phyloP scores from a whole-genome alignment of 2,329 filamentous ascomycete species.

The Verticillium dahliae region DNA sequence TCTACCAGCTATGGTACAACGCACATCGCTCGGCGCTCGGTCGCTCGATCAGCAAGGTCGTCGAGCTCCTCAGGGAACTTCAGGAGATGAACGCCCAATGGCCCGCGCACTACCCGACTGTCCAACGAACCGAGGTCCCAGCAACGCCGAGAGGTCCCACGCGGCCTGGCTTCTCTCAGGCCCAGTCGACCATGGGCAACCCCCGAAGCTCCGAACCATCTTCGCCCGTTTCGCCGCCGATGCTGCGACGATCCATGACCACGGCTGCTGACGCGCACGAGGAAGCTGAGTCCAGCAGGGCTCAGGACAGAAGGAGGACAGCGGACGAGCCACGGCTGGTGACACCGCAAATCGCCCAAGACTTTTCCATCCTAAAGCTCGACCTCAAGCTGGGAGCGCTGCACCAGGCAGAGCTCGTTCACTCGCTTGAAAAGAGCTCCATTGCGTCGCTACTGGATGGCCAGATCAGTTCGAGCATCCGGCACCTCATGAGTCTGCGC shows the following conservation, averaged over 20 bases:
- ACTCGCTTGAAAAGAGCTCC: conserved; percentile 87
- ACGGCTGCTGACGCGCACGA: conserved; percentile 42
- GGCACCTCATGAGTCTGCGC: conserved; percentile 77
- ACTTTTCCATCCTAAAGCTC: conserved; percentile 92
- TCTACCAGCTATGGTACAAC: conserved; percentile 93
- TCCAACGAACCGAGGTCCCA: conserved; percentile 52
- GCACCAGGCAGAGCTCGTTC: conserved; percentile 84
- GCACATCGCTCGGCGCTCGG: conserved; percentile 82
- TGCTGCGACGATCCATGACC: conserved; percentile 65
- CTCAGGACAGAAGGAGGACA: conserved; percentile 51
- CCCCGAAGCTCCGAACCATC: conserved; percentile 27
- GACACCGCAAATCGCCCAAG: conserved; percentile 86
- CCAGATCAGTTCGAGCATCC: conserved; percentile 89
- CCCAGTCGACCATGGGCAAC: conserved; percentile 53
- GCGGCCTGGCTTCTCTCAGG: conserved; percentile 57
- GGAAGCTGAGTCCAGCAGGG: conserved; percentile 65
- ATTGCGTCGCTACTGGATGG: conserved; percentile 87
- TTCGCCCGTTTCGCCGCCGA: conserved; percentile 36
- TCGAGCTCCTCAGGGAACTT: conserved; percentile 75
- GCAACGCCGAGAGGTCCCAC: conserved; percentile 39
- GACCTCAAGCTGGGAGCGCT: conserved; percentile 85
- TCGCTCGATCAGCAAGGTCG: conserved; percentile 77
- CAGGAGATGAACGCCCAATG: conserved; percentile 86
- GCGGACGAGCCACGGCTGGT: conserved; percentile 73
- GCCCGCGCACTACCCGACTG: conserved; percentile 92